Base-by-base conservation (phyloP, 371 early-diverging fungal species). In the Mortierella sp. region DNA sequence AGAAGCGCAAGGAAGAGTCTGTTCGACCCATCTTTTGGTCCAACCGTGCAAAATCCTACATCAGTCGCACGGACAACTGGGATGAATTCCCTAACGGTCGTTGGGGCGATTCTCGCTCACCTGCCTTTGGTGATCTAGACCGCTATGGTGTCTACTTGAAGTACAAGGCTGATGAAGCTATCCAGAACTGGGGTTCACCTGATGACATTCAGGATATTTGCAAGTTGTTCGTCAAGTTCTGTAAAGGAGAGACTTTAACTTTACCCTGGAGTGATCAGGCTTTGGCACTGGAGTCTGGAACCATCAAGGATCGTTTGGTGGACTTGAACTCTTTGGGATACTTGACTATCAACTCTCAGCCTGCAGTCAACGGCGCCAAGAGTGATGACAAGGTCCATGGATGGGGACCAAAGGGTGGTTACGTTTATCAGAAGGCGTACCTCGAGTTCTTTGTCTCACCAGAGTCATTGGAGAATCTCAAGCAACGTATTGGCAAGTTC, bases 81-180 rank as follows among this genome's bases (percentile, higher is more conserved):
- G 97, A 98, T 82, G 97, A 97, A 74, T 98, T 94, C 83, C 97
- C 97, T 34, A 98, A 98, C 84, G 98, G 98, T 31, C 93, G 98
- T 59, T 98, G 97, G 98, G 97, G 97, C 28, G 96, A 97, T 75
- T 90, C 96, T 29, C 89, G 96, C 29, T 97, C 97, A 6, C 91
- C 93, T 57, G 95, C 96, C 34, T 97, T 90, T 84, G 97, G 98
- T 65, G 96, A 97, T 64, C 80, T 97, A 72, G 96, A 96, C 69
- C 92, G 95, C 37, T 95, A 92, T 85, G 94, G 95, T 61, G 90
- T 94, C 47, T 88, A 92, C 60, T 84, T 96, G 57, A 93, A 94
- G 68, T 89, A 92, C 71, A 83, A 89, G 9, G 55, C 76, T 5
- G 86, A 86, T 9, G 89, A 94, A 63, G 88, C 89, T 32, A 79